Evolutionary conservation across 805 yeast species (phyloP), one percentile per base, ranked within the genome.

Genomic region (Wickerhamiella slavikovae): DNA sequence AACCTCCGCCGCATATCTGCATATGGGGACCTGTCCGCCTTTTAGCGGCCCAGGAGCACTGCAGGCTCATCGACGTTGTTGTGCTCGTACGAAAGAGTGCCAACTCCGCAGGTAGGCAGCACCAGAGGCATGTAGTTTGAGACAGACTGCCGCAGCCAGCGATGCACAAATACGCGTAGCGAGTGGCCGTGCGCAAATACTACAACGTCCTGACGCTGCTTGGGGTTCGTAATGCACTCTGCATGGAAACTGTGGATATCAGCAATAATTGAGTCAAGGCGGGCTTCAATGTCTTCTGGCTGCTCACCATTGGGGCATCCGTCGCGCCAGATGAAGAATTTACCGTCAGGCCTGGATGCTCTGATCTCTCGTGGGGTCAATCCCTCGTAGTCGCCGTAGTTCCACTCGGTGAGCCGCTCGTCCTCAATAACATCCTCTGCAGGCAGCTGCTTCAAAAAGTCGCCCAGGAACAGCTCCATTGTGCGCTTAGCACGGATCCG

Each of bases 381-480:
- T 4, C 96, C 96, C 58, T 85, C 96, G 50, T 85, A 85, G 45
- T 78, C 89, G 40, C 96, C 96, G 44, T 85, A 85, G 40, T 79
- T 91, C 95, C 95, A 85, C 54, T 85, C 96, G 41, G 89, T 65
- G 29, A 82, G 52, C 43, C 79, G 82, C 28, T 76, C 68, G 30
- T 48, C 50, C 9, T 30, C 31, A 16, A 40, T 37, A 20, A 45
- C 32, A 16, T 42, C 32, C 15, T 31, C 34, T 6, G 35, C 15
- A n/a, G 42, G 38, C 17, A 40, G 33, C 14, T 35, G 35, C 36
- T 40, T 60, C 15, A 60, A 57, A 26, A 71, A 44, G 3, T 55
- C 46, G 33, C 62, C 66, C 25, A 75, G 50, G 12, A 82, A 55
- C 35, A 82, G 57, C 12, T 72, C 63, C 29, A 68, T 66, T 0